Base-by-base conservation (phyloP, 176 grass and related monocot species). In the Canna indica region DNA sequence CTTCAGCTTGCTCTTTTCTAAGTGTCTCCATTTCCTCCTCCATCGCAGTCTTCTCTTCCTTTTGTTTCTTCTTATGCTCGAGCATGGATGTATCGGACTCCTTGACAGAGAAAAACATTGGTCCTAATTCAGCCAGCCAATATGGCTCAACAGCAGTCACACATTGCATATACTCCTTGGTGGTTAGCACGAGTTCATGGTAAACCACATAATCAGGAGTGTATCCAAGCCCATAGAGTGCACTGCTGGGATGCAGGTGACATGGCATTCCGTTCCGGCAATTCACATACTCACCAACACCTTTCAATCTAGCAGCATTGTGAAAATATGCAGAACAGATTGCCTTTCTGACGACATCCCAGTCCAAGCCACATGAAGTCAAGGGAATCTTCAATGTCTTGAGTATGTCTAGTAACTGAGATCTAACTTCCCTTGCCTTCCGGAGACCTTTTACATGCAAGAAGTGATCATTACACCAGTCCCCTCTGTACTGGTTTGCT, bases 131-230 rank as follows among this genome's bases (percentile, higher is more conserved):
- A 1, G 94, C 89, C 36, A 99, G 75, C 94, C 94, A 99, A 38
- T 99, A 84, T 0, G 94, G 94, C 63, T 99, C 94, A 0, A 99
- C 94, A 6, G 94, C 89, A 0, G 86, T 99, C 68, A 90, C 94
- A 15, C 94, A 99, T 69, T 99, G 94, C 94, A 99, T 99, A 62
- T 99, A 99, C 75, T 99, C 94, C 69, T 99, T 99, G 25, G 89
- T 86, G 3, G 94, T 93, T 36, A 99, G 89, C 36, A 99, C 81
- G 50, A 99, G 89, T 63, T 99, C 93, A 0, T 96, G 93, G 72
- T 96, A 96, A 45, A 96, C 93, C 0, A 90, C 86, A 7, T 96
- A 79, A 78, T 96, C 91, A 4, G 91, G 91, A 22, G 91, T 88
- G 60, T 96, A 96, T 20, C 91, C 91, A 1, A 91, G 82, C 28